Evolutionary conservation across 139 green algal species (phyloP), one percentile per base, ranked within the genome.

Genomic region (Spirogloea muscicola): DNA sequence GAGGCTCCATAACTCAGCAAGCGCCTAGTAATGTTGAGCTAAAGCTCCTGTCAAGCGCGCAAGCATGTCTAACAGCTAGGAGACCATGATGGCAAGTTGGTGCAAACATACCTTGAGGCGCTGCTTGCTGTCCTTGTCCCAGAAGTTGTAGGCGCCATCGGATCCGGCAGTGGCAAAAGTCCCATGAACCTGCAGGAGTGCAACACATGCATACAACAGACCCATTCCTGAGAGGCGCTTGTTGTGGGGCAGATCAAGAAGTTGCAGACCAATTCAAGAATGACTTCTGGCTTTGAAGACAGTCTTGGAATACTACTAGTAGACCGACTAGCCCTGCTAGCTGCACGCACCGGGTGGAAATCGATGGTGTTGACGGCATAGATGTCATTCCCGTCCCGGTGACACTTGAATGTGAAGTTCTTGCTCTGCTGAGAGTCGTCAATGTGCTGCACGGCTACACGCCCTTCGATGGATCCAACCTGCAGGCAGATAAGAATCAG

Each of bases 101-200:
- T 31, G 58, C 38, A n/a, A n/a, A n/a, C n/a, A 34, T 42, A 80
- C 72, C 75, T 97, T 97, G 42, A 98, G 84, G 31, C 94, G 85
- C 85, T 98, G 94, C 86, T 98, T 98, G 70, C 34, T 85, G 80
- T 98, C 94, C 82, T 98, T 97, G 87, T 97, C 94, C 94, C 94
- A 98, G 66, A 98, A 98, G 85, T 97, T 97, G 85, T 93, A 98
- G 2, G 87, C 87, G 40, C 93, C 94, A 60, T 98, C 93, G 1
- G 86, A 87, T 33, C 93, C 93, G 0, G 91, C 82, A 2, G 93
- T 98, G 0, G 91, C 89, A 84, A 98, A 98, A 0, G 93, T 97
- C 52, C 89, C 88, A 76, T 88, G 88, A 60, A 75, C 76, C 71
- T 79, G 34, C 49, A 4, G 43, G 43, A 51, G 13, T 51, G 43